Percentiles rank a stretch among this genome's conserved stretches.
phyloP scores from a whole-genome alignment of 768 basidiomycete genomes.

The Russula abietina region DNA sequence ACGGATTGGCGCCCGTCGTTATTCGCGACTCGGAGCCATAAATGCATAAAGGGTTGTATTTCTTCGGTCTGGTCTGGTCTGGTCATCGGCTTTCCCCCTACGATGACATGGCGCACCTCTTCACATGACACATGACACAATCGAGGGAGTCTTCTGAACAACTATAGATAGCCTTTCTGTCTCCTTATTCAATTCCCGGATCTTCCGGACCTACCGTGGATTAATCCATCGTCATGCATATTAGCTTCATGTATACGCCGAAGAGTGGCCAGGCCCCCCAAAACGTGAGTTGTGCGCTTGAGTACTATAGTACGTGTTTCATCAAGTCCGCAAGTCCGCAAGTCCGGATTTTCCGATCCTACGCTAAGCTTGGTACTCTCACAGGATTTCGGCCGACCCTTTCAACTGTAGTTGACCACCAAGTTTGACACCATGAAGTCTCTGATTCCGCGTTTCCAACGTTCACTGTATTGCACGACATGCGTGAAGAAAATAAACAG shows the following conservation, averaged over 20 bases:
- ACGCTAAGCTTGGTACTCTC: background rate
- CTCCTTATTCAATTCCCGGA: background rate
- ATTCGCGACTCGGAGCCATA: background rate
- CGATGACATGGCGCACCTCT: background rate
- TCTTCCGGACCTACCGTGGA: background rate
- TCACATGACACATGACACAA: background rate
- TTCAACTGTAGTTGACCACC: no score
- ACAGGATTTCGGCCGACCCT: background rate
- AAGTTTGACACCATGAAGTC: background rate
- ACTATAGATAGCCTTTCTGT: background rate
- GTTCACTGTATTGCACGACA: no score
- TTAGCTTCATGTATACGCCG: background rate
- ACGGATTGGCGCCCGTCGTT: background rate
- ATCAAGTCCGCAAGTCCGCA: background rate
- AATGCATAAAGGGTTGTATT: no score
- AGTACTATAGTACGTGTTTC: background rate
- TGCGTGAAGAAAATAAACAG: background rate
- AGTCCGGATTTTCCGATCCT: constrained; percentile 5
- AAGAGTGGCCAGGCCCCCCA: background rate
- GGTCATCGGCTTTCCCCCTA: background rate
- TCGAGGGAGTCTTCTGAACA: background rate
- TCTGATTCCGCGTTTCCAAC: background rate
- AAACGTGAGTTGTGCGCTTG: no score
- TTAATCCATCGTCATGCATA: background rate
- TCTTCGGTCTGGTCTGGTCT: no score